Evolutionary conservation across 1,284 basidiomycete species (phyloP), one percentile per base, ranked within the genome.

Genomic region (Microbotryum violaceum): DNA sequence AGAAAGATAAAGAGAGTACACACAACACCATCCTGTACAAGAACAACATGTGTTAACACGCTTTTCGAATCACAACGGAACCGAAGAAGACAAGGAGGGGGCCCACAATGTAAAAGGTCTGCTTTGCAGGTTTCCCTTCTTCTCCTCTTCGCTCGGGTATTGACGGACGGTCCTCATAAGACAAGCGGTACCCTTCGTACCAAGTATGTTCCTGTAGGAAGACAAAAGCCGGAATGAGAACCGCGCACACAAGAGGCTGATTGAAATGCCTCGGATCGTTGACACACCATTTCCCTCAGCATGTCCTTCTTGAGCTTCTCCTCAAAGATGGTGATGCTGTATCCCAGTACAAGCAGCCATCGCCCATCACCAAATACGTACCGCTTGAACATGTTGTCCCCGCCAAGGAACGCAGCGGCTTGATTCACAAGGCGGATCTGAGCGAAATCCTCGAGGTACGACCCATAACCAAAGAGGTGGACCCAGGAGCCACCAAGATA

Each of bases 371-470:
- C 67, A 44, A 71, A 70, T 10, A 72, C 63, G 49, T 65, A 62
- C 20, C 71, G 61, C 23, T 53, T 46, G 59, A 72, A 71, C 50
- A 71, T 58, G 54, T 72, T 72, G 61, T 72, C 70, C 18, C 70
- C 70, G 0, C 71, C 71, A 37, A 72, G 55, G 57, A 72, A 70
- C n/a, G 33, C 25, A 3, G 63, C 62, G 8, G 65, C 69, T 44
- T 60, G 55, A 18, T 62, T 45, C 16, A 62, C 21, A 10, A 67
- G 45, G 20, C 48, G 49, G 57, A 70, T 71, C 49, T 67, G 63
- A 7, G 53, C 56, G 48, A 65, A 64, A 44, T 70, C 70, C 31
- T 62, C 45, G 18, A 54, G 57, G 49, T 58, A 59, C 8, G 64
- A 48, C 23, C 62, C 62, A 47, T 67, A 69, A n/a, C 59, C 65